Base-by-base conservation (phyloP, 805 yeast species). In the Kuraishia piskuri region DNA sequence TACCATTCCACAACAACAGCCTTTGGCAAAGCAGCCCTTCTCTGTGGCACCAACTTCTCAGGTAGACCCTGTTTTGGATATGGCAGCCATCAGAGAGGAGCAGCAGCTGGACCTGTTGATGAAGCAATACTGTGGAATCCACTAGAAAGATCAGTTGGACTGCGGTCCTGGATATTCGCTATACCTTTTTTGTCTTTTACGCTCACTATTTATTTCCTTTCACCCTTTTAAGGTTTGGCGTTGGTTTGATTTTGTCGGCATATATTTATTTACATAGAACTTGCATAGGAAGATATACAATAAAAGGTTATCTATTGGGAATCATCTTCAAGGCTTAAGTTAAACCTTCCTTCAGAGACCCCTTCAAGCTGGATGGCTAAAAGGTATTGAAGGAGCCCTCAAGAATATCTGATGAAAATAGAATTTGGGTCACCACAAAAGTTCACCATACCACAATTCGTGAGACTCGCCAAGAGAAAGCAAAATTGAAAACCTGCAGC, bases 1-100 rank as follows among this genome's bases (percentile, higher is more conserved):
- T 17, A 19, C 37, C 3, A 19, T 23, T 22, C 50, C 50, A 45
- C 23, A 21, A 12, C 50, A 25, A 31, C 22, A 48, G 23, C 50
- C 31, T 23, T 14, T 17, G 22, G 50, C 31, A 6, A 25, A 48
- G 50, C 36, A 8, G 14, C 14, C 31, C n/a, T 23, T 23, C 23
- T 45, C 47, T 6, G 19, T 49, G 10, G 26, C 26, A 19, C 40
- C 40, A 31, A 31, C 40, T 10, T 3, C 17, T 12, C 37, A 22
- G 37, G 40, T 46, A 57, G 66, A 20, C 54, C 65, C 40, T 58
- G 56, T 48, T 58, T 61, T 68, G 48, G 68, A 68, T 53, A 58
- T 65, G 6, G 69, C 62, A 44, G 70, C 71, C n/a, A 55, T 58
- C 47, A 62, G 59, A 24, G 72, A 68, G 56, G 70, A 68, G 51